Base-by-base conservation (phyloP, 1,139 yeast genomes). In the Nakaseomyces sp. region DNA sequence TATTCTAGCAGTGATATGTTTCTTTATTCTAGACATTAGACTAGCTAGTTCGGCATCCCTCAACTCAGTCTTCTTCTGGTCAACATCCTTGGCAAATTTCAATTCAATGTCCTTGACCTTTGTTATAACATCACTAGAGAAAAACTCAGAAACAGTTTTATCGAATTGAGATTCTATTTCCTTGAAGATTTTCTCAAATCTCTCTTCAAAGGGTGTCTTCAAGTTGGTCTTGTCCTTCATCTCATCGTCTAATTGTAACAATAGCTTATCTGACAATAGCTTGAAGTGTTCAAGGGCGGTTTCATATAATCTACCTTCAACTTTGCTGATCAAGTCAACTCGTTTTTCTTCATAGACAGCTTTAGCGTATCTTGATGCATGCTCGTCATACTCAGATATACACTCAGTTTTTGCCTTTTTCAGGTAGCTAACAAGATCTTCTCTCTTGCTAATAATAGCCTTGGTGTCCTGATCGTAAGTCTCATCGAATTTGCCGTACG, bases 291-390 rank as follows among this genome's bases (percentile, higher is more conserved):
- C 70, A 30, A 61, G 60, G 8, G 38, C 9, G 22, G 38, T 35
- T 35, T 20, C 18, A 12, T 20, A 35, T 40, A 78, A 68, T 48
- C 69, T 69, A 0, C 49, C 50, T 46, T 74, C 69, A 26, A 85
- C 64, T 50, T 74, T 76, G 3, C 61, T 64, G 1, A 57, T 47
- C 47, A 89, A 69, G 10, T 67, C 69, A 1, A 53, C 52, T 44
- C 81, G 72, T 57, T 82, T 82, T 43, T 79, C 81, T 41, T 69
- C 61, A 61, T 83, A 88, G 2, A 87, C 91, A 1, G 73, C 51
- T 40, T 70, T 67, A 45, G 77, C 73, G 60, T 89, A 89, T 45
- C 87, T 77, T 1, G 89, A 73, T 1, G 96, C 96, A 48, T 72
- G 71, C 12, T 69, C 56, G 56, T 86, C 93, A 59, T 76, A 89